Conservation (phyloP, 2,329 filamentous ascomycete species). For the Beauveria australis region DNA sequence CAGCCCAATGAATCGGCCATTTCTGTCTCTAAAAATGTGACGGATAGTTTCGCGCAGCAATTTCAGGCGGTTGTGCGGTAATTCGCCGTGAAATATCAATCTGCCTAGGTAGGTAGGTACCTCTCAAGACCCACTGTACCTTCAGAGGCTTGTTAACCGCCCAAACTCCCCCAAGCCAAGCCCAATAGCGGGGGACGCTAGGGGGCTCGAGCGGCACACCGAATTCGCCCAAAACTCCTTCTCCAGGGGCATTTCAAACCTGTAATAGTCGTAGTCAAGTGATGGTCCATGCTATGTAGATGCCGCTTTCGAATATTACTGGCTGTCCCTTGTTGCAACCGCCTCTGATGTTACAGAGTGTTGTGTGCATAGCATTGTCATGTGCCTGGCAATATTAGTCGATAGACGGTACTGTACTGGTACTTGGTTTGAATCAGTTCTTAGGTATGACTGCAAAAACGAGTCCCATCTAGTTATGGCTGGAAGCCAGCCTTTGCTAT, state of each 20-base stretch:
- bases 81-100: background rate
- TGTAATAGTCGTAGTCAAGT: background rate
- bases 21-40: too few species aligned
- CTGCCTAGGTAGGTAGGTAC: background rate
- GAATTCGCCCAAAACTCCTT: background rate
- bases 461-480: background rate
- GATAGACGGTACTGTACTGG: too few species aligned
- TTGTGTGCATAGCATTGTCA: background rate
- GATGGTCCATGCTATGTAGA: background rate
- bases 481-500: background rate
- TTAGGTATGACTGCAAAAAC: background rate
- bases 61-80: too few species aligned
- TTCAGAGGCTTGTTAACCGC: background rate
- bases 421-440: background rate
- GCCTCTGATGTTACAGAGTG: background rate
- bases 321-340: background rate
- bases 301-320: background rate
- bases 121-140: background rate
- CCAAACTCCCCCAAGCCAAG: background rate
- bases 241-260: background rate
- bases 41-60: too few species aligned
- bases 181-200: constrained; percentile 7
- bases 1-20: background rate
- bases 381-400: background rate
- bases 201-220: constrained; percentile 7